phyloP scores from a whole-genome alignment of 371 early-diverging fungal species.

The Chytridium lagenaria region DNA sequence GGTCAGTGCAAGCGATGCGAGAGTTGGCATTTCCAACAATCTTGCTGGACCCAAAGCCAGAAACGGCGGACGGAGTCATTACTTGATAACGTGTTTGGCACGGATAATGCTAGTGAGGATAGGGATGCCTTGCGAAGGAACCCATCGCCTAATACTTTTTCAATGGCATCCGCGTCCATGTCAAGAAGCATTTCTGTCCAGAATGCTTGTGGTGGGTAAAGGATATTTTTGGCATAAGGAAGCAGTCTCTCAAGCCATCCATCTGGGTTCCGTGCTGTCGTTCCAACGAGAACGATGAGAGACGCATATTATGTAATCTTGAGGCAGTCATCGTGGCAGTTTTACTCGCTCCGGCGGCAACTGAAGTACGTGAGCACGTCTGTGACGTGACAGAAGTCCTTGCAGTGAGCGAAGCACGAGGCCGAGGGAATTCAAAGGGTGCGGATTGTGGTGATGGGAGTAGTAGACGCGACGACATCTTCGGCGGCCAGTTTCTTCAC shows the following conservation, averaged over 20 bases:
- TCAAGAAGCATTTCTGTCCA: neutral
- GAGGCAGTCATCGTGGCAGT: neutral
- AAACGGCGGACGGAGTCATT: no score
- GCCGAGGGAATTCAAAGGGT: neutral
- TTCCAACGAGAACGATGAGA: neutral
- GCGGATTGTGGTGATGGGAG: no score
- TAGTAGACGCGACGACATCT: no score
- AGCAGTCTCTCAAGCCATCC: slow-evolving; percentile 3
- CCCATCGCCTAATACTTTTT: neutral
- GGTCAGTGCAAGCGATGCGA: neutral
- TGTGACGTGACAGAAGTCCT: no score
- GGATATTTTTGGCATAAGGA: neutral
- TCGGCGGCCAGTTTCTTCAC: neutral
- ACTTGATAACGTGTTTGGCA: no score
- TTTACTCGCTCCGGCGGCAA: no score
- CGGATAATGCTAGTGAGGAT: no score
- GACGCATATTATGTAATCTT: neutral
- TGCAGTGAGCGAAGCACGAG: no score
- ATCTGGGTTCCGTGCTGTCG: neutral
- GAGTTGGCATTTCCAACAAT: no score
- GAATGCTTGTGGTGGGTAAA: neutral
- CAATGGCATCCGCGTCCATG: neutral
- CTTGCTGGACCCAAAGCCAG: no score
- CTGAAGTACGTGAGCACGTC: no score
- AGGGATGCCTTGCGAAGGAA: neutral